Evolutionary conservation across 1,284 basidiomycete species (phyloP).

Genomic region (Cryptococcus neoformans): DNA sequence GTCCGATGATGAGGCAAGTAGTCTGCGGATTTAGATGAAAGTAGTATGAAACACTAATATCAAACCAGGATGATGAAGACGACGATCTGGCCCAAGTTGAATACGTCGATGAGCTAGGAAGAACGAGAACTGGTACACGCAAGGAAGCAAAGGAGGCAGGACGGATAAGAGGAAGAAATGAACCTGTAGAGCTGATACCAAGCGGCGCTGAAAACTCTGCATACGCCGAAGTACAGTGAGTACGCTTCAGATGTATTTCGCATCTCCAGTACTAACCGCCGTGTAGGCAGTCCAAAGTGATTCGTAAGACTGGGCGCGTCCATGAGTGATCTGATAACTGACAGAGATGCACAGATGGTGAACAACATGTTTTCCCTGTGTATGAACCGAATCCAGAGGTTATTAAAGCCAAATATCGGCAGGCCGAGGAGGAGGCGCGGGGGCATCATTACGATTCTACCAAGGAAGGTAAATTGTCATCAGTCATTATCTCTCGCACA

Average conservation of each 20-base stretch:
- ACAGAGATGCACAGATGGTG: constrained; percentile 54
- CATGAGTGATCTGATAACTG: background rate
- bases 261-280: background rate
- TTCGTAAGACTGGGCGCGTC: constrained; percentile 41
- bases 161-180: constrained; percentile 8
- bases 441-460: constrained; percentile 77
- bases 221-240: constrained; percentile 47
- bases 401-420: constrained; percentile 71
- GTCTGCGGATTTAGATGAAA: background rate
- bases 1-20: constrained; percentile 12
- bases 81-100: constrained; percentile 37
- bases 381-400: constrained; percentile 80
- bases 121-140: constrained; percentile 42
- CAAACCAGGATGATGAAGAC: constrained; percentile 53
- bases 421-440: constrained; percentile 64
- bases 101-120: constrained; percentile 48
- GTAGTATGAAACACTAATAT: background rate
- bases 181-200: constrained; percentile 1
- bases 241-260: background rate
- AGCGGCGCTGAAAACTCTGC: constrained; percentile 23
- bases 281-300: constrained; percentile 59
- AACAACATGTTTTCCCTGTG: constrained; percentile 75
- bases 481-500: background rate
- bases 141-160: constrained; percentile 42
- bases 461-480: constrained; percentile 58